Percentiles rank a stretch among this genome's conserved stretches.
These are phyloP conservation scores for Remersonia thermophila DNA, from an alignment of 2,329 filamentous ascomycete species.

Conservation along the genomic window DNA sequence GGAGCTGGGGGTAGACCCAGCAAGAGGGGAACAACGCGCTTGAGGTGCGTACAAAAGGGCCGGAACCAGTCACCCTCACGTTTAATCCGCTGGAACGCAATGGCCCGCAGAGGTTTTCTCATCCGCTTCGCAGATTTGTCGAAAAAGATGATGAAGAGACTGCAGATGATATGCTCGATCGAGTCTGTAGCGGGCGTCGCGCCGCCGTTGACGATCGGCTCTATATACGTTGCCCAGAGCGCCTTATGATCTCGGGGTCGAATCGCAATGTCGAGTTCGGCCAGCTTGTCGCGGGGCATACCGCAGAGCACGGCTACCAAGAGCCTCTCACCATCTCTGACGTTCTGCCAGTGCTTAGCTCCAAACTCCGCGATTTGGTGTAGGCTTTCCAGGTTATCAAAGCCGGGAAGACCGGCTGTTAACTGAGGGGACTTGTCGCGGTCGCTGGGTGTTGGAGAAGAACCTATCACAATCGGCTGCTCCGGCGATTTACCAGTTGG, in stretches of 20 bases:
- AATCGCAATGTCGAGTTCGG: constrained; percentile 18
- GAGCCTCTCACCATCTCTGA: constrained; percentile 17
- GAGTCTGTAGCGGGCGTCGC: not conserved
- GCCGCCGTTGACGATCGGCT: constrained; percentile 9
- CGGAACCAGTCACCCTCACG: constrained; percentile 7
- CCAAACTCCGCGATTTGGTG: constrained; percentile 11
- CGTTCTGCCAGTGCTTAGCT: constrained; percentile 13
- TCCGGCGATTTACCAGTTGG: not conserved
- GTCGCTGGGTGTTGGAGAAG: constrained; percentile 3
- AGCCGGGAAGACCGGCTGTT: constrained; percentile 1
- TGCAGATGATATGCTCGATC: constrained; percentile 8
- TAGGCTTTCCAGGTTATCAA: constrained; percentile 8
- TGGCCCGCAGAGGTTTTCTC: not conserved
- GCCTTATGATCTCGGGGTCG: constrained; percentile 5
- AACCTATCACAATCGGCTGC: constrained; percentile 9
- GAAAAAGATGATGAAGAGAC: constrained; percentile 17
- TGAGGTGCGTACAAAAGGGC: constrained; percentile 15
- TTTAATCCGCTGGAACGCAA: constrained; percentile 5
- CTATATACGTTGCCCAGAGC: constrained; percentile 21
- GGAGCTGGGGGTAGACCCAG: not conserved
- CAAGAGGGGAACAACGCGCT: constrained; percentile 13
- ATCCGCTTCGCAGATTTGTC: constrained; percentile 5
- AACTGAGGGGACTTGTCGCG: constrained; percentile 1
- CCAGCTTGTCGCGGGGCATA: constrained; percentile 12
- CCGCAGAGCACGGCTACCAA: constrained; percentile 21